Evolutionary conservation across 495 filamentous ascomycete species (phyloP).

Genomic region (Podospora bellae-mahoneyi): DNA sequence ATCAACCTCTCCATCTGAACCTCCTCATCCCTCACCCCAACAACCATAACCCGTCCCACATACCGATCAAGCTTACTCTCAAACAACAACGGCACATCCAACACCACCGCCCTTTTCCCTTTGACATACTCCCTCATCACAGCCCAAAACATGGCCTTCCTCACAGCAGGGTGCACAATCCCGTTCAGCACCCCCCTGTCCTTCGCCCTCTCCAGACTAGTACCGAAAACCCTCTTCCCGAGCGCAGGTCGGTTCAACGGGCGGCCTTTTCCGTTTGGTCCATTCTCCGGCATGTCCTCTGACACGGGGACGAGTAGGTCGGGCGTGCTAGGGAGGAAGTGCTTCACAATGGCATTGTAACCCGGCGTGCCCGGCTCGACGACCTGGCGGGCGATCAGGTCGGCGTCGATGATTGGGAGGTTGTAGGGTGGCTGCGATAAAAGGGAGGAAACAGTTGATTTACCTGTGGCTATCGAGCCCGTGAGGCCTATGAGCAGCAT

Average conservation of each 20-base stretch:
- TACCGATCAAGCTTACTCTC: slow-evolving; percentile 76
- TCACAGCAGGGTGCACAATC: slow-evolving; percentile 89
- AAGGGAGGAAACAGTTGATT: slow-evolving; percentile 87
- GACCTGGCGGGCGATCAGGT: slow-evolving; percentile 83
- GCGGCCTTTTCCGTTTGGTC: slow-evolving; percentile 50
- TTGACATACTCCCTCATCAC: slow-evolving; percentile 62
- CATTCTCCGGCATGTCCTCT: slow-evolving; percentile 41
- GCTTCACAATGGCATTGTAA: slow-evolving; percentile 71
- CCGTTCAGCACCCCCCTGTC: slow-evolving; percentile 74
- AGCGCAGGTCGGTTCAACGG: slow-evolving; percentile 84
- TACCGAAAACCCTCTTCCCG: slow-evolving; percentile 80
- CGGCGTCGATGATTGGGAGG: slow-evolving; percentile 93
- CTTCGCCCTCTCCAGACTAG: slow-evolving; percentile 55
- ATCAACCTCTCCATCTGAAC: slow-evolving; percentile 76
- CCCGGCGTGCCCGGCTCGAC: slow-evolving; percentile 84
- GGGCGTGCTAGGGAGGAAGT: slow-evolving; percentile 78
- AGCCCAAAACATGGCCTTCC: slow-evolving; percentile 67
- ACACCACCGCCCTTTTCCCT: slow-evolving; percentile 81
- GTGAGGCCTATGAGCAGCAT: slow-evolving; percentile 95
- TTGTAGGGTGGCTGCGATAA: slow-evolving; percentile 75
- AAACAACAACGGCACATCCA: slow-evolving; percentile 90
- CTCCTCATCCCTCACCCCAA: slow-evolving; percentile 68
- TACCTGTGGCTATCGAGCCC: slow-evolving; percentile 95
- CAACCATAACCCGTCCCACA: slow-evolving; percentile 79
- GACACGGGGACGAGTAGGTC: slow-evolving; percentile 66